Evolutionary conservation across 2,329 filamentous ascomycete genomes (phyloP).

Genomic region (Ceratocystis diversiconidia): DNA sequence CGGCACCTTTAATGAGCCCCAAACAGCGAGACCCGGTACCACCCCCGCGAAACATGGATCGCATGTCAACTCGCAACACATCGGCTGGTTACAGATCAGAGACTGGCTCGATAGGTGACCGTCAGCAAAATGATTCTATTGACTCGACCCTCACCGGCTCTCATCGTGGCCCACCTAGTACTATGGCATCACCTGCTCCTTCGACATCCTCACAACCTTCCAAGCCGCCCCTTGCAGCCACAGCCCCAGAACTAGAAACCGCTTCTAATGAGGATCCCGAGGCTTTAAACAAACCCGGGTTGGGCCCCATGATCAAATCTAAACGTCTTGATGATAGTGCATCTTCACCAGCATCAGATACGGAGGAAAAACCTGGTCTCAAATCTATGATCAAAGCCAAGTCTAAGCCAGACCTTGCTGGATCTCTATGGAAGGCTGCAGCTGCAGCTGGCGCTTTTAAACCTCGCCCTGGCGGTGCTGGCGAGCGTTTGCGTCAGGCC

Average conservation of each 20-base stretch:
- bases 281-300: conserved; percentile 44
- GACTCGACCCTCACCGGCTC: conserved; percentile 17
- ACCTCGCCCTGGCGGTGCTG: conserved; percentile 74
- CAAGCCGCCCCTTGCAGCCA: conserved; percentile 12
- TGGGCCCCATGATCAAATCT: conserved; percentile 79
- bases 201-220: conserved; percentile 17
- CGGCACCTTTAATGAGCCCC: conserved; percentile 43
- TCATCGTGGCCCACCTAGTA: conserved; percentile 16
- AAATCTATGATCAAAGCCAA: conserved; percentile 85
- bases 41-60: conserved; percentile 38
- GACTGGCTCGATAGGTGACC: conserved; percentile 18
- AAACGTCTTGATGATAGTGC: conserved; percentile 41
- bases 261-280: conserved; percentile 19
- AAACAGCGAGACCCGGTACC: conserved; percentile 32
- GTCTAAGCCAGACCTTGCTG: conserved; percentile 58
- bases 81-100: conserved; percentile 21
- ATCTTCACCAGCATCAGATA: conserved; percentile 18
- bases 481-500: conserved; percentile 56
- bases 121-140: conserved; percentile 17
- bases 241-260: conserved; percentile 21
- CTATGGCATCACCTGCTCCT: conserved; percentile 18
- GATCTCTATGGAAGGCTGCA: conserved; percentile 66
- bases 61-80: conserved; percentile 35
- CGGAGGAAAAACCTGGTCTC: conserved; percentile 54
- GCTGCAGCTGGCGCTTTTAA: conserved; percentile 55